Conservation (phyloP, 176 grass and related monocot genomes). For the Triticum urartu region DNA sequence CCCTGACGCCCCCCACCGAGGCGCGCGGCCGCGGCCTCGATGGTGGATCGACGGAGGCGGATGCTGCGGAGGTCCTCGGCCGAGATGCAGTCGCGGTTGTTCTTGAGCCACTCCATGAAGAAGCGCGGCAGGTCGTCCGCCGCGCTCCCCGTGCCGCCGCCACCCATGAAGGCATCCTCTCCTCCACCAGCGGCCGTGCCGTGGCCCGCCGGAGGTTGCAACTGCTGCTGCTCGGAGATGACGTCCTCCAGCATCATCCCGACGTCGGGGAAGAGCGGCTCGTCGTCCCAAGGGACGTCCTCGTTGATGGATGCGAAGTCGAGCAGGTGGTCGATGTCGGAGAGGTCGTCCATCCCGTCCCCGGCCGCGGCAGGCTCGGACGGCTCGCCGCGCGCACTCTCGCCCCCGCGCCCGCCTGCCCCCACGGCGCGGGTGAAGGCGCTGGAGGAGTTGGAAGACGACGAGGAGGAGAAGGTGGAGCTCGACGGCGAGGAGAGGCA, state of each 20-base stretch:
- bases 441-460: slow-evolving; percentile 59
- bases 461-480: slow-evolving; percentile 50
- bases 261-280: slow-evolving; percentile 50
- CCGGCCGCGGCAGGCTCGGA: slow-evolving; percentile 17
- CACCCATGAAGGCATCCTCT: slow-evolving; percentile 34
- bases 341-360: slow-evolving; percentile 35
- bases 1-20: slow-evolving; percentile 68
- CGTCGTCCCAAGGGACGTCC: slow-evolving; percentile 63
- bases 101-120: slow-evolving; percentile 96
- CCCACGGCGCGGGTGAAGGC: slow-evolving; percentile 31
- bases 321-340: slow-evolving; percentile 56
- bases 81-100: slow-evolving; percentile 77
- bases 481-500: slow-evolving; percentile 65
- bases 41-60: slow-evolving; percentile 80
- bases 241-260: slow-evolving; percentile 52
- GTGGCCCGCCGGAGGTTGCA: neutral
- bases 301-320: slow-evolving; percentile 56
- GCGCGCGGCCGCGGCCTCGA: slow-evolving; percentile 67
- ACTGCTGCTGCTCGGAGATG: slow-evolving; percentile 10
- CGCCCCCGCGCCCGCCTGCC: neutral
- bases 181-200: neutral
- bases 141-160: neutral
- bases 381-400: neutral
- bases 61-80: slow-evolving; percentile 86
- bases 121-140: slow-evolving; percentile 67